phyloP scores from a whole-genome alignment of 2,329 filamentous ascomycete species.

The Emmonsiellopsis sp. region DNA sequence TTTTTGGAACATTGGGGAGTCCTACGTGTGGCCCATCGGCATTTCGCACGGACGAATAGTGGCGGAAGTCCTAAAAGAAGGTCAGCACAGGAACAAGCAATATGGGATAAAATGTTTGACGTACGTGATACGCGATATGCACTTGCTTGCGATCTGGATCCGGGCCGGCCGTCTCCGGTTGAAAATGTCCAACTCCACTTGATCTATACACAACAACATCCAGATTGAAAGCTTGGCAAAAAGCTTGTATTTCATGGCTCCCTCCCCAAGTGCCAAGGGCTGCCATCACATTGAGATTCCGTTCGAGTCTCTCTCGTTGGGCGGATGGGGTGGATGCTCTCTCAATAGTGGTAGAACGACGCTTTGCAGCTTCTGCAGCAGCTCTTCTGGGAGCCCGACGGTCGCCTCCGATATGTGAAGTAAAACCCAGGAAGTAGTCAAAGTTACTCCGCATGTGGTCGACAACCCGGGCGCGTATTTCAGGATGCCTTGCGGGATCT shows the following conservation, averaged over 20 bases:
- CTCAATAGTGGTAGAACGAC: constrained; percentile 39
- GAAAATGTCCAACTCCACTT: constrained; percentile 29
- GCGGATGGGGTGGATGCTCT: constrained; percentile 45
- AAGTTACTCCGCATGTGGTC: constrained; percentile 53
- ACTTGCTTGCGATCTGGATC: constrained; percentile 28
- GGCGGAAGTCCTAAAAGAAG: constrained; percentile 47
- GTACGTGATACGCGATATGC: constrained; percentile 57
- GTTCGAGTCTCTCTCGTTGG: constrained; percentile 49
- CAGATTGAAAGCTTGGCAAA: constrained; percentile 51
- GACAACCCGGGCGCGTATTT: constrained; percentile 52
- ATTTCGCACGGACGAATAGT: constrained; percentile 59
- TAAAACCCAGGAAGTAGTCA: constrained; percentile 57
- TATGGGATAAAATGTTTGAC: constrained; percentile 19
- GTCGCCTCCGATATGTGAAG: constrained; percentile 47
- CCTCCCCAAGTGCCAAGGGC: constrained; percentile 55
- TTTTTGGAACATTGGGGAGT: constrained; percentile 37
- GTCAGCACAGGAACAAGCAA: not conserved
- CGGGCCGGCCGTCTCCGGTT: constrained; percentile 37
- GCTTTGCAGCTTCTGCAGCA: constrained; percentile 37
- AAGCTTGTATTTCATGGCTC: constrained; percentile 59
- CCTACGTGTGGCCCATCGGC: constrained; percentile 51
- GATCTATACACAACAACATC: constrained; percentile 53
- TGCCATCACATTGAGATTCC: constrained; percentile 52
- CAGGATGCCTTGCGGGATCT: constrained; percentile 46
- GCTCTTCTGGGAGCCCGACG: constrained; percentile 50